These are phyloP conservation scores for Paralagenidium karlingii DNA, from an alignment of 352 stramenopile genomes.

Conservation along the genomic window DNA sequence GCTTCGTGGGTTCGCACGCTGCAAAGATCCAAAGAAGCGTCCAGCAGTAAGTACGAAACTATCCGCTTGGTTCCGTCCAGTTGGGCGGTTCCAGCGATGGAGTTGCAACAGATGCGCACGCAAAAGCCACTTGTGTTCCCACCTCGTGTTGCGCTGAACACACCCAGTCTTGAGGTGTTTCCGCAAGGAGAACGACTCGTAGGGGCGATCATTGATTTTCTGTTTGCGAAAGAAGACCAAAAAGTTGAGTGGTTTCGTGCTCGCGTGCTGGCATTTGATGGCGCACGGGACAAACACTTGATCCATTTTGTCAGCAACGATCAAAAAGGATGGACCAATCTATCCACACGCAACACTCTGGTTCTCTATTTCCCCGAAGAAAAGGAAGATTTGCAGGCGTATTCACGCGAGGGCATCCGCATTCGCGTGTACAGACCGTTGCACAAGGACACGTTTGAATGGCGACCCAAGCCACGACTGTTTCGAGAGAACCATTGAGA, in stretches of 20 bases:
- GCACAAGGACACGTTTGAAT: constrained; percentile 35
- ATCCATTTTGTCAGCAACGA: constrained; percentile 40
- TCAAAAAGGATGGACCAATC: constrained; percentile 45
- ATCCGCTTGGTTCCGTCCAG: too few species aligned
- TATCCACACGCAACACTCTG: constrained; percentile 43
- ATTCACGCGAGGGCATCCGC: too few species aligned
- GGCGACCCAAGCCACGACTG: constrained; percentile 54
- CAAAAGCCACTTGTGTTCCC: constrained; percentile 34
- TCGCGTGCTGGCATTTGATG: constrained; percentile 55
- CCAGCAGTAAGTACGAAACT: constrained; percentile 18
- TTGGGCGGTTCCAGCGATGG: constrained; percentile 20
- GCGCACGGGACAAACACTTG: constrained; percentile 44
- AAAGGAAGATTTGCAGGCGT: constrained; percentile 41
- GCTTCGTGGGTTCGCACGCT: constrained; percentile 18
- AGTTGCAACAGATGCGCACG: constrained; percentile 26
- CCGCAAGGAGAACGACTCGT: constrained; percentile 23
- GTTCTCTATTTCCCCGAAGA: constrained; percentile 48
- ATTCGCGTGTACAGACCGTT: constrained; percentile 50
- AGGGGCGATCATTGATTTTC: constrained; percentile 68
- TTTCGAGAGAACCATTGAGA: constrained; percentile 21
- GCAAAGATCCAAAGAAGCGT: constrained; percentile 12
- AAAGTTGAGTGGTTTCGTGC: constrained; percentile 60
- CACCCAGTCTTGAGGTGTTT: constrained; percentile 17
- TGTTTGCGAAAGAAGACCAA: constrained; percentile 40
- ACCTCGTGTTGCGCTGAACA: constrained; percentile 8